Evolutionary conservation across 306 rosid genomes (phyloP).

Genomic region (Coriaria nepalensis): DNA sequence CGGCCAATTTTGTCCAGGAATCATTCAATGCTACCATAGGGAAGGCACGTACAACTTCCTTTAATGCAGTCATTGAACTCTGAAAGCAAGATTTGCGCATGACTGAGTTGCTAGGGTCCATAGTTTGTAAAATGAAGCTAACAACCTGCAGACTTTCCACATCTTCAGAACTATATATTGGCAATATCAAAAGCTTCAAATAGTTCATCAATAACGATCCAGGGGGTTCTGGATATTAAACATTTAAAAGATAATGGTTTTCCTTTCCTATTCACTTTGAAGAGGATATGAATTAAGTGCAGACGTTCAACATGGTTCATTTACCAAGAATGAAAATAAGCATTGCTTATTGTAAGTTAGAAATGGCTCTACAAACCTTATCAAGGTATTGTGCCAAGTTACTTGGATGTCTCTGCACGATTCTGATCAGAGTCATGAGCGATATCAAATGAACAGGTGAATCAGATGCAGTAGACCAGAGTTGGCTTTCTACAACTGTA

Average conservation of each 20-base stretch:
- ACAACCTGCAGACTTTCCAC: slow-evolving; percentile 68
- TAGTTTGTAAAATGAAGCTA: slow-evolving; percentile 75
- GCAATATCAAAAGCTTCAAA: slow-evolving; percentile 13
- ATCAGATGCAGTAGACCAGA: slow-evolving; percentile 98
- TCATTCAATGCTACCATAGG: slow-evolving; percentile 91
- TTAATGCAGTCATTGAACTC: slow-evolving; percentile 77
- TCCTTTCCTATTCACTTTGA: too few relatives aligned
- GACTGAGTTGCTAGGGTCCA: slow-evolving; percentile 92
- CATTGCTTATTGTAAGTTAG: neutral
- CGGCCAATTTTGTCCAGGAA: slow-evolving; percentile 85
- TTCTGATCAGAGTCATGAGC: slow-evolving; percentile 75
- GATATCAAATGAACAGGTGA: slow-evolving; percentile 86
- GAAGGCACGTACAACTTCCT: slow-evolving; percentile 68
- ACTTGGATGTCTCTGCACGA: slow-evolving; percentile 76
- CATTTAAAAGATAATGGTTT: too few relatives aligned
- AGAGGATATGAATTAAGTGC: too few relatives aligned
- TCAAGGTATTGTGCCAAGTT: slow-evolving; percentile 71
- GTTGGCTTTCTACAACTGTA: slow-evolving; percentile 69
- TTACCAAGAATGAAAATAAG: too few relatives aligned
- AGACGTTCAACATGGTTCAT: too few relatives aligned
- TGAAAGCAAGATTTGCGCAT: slow-evolving; percentile 84
- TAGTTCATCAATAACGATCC: slow-evolving; percentile 10
- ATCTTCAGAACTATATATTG: slow-evolving; percentile 1
- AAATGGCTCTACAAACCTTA: slow-evolving; percentile 55
- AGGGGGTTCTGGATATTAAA: too few relatives aligned